Evolutionary conservation across 2,329 filamentous ascomycete species (phyloP), one percentile per base, ranked within the genome.

Genomic region (Chaetomium olivaceum): DNA sequence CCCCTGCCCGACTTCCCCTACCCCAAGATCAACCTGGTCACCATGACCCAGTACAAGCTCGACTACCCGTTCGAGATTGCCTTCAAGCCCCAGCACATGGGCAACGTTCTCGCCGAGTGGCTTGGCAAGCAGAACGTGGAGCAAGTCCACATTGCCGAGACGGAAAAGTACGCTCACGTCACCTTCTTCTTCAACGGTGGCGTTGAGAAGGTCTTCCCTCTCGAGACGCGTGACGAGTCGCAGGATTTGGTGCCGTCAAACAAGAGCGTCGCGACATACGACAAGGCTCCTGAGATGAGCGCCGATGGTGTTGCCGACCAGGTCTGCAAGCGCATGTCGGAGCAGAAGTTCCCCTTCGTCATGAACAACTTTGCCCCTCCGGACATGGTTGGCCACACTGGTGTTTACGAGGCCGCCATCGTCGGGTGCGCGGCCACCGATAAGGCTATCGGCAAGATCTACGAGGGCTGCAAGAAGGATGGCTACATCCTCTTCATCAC

Each of bases 311-410:
- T 99, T 16, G 95, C 92, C 58, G 86, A 96, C 75, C 94, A 96
- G 82, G 90, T 97, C 66, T 87, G 83, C 78, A 95, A 97, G 84
- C 89, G 93, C 66, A 89, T 99, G 71, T 86, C 79, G 29, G 92
- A 96, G 79, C 87, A 90, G 75, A 88, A 91, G 76, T 97, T 93
- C 81, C 93, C 95, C 76, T 98, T 99, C 76, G 85, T 99, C 79
- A 99, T 99, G 95, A 97, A 98, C 89, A 99, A 99, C 88, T 98
- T 99, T 80, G 95, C 95, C 51, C 95, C 95, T 51, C 95, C 95
- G 21, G 95, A 99, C 82, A 99, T 99, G 95, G 95, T 99, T 71
- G 95, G 95, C 72, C 95, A 99, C 83, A 99, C 95, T 12, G 95
- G 95, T 76, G 93, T 97, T 67, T 98, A 98, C 81, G 90, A 98